Evolutionary conservation across 306 rosid genomes (phyloP).

Genomic region (Fragaria nilgerrensis): DNA sequence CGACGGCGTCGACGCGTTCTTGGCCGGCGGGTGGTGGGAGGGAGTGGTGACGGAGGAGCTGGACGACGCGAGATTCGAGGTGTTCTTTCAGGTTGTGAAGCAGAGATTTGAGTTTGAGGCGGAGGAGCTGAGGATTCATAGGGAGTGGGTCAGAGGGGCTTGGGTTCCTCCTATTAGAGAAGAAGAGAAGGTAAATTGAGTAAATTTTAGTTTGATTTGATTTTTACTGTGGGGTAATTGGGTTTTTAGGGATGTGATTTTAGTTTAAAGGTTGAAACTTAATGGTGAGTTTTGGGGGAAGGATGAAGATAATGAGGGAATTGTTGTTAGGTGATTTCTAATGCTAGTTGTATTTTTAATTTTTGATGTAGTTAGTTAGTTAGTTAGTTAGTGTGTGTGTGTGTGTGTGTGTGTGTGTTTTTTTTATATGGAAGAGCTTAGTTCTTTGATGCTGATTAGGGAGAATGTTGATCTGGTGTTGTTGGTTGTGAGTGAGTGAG

Average conservation of each 20-base stretch:
- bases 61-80: constrained; percentile 12
- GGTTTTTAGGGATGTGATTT: background rate
- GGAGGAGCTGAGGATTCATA: constrained; percentile 29
- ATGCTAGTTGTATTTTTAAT: background rate
- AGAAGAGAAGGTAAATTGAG: background rate
- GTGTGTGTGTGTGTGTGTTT: background rate
- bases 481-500: background rate
- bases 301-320: background rate
- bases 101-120: constrained; percentile 13
- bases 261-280: background rate
- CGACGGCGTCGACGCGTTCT: constrained; percentile 34
- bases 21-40: constrained; percentile 40
- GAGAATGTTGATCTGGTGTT: background rate
- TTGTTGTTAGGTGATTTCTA: background rate
- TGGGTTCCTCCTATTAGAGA: constrained; percentile 35
- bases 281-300: background rate
- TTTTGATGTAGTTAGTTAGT: no score
- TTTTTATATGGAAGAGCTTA: background rate
- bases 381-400: no score
- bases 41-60: constrained; percentile 19
- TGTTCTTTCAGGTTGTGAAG: constrained; percentile 22
- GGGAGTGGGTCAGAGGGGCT: constrained; percentile 29
- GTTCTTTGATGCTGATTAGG: background rate
- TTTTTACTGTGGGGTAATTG: background rate
- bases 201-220: background rate